Evolutionary conservation across 1,284 basidiomycete genomes (phyloP), one percentile per base, ranked within the genome.

Genomic region (Exsudoporus floridanus): DNA sequence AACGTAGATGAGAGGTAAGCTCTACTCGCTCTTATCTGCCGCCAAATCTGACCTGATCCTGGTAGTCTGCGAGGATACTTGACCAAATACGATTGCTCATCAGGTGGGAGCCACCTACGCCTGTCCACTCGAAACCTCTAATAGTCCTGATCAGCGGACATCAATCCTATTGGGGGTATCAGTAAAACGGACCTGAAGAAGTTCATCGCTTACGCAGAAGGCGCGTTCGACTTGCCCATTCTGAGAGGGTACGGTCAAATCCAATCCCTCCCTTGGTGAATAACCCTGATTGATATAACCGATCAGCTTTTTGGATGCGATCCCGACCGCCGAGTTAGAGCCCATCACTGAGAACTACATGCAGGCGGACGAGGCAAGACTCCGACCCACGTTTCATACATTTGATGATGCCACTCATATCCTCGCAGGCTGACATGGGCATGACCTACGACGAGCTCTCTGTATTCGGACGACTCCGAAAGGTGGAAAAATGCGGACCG

Each of bases 371-470:
- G 97, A 99, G 79, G 92, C 86, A 60, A 64, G 58, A 44, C 56
- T 45, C 18, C 3, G 5, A 21, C 6, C 1, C 19, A 39, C 14
- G 14, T 18, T 4, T 47, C 49, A 34, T 31, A 38, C 18, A 23
- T 40, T 46, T 43, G 44, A 52, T 31, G 9, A n/a, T n/a, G n/a
- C 38, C 36, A 40, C 41, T 13, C 16, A 34, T 19, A 3, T 7
- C 2, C 44, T 31, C 23, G 12, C 45, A 92, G 88, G 92, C 86
- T 10, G 96, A 98, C 65, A 96, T 97, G 94, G 97, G 96, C 21
- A 98, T 99, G 95, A 98, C 96, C 1, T 99, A 99, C 70, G 92
- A 99, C 64, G 96, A 99, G 66, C 81, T 99, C 16, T 94, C 91
- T 7, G 83, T 94, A 25, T 97, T 95, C 64, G 97, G 96, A 28